These are phyloP conservation scores for Westerdykella ornata DNA, from an alignment of 2,329 filamentous ascomycete species.

Conservation along the genomic window DNA sequence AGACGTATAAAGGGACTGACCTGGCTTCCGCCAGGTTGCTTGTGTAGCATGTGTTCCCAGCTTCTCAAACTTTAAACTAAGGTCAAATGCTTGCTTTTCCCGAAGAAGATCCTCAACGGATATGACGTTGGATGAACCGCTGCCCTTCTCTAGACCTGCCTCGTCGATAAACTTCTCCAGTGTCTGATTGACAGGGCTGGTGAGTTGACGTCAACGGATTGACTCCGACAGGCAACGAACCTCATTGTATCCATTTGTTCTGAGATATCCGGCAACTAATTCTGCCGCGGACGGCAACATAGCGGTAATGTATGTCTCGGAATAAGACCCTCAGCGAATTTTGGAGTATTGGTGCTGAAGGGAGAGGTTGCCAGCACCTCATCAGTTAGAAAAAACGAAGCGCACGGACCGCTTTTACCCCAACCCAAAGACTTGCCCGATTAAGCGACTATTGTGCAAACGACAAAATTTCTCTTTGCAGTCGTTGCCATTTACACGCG, in stretches of 20 bases:
- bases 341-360: neutral
- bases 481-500: too few relatives aligned
- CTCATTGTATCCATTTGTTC: constrained; percentile 37
- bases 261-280: constrained; percentile 40
- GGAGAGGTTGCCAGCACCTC: neutral
- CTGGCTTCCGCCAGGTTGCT: constrained; percentile 43
- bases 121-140: constrained; percentile 44
- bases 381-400: neutral
- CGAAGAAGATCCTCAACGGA: constrained; percentile 55
- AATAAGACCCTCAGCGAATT: neutral
- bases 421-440: neutral
- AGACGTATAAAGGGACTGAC: constrained; percentile 27
- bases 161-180: constrained; percentile 53
- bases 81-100: constrained; percentile 54
- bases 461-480: too few relatives aligned
- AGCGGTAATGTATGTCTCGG: neutral
- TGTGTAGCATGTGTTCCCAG: constrained; percentile 42
- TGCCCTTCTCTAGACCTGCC: constrained; percentile 48
- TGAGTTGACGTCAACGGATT: constrained; percentile 1
- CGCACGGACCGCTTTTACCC: neutral
- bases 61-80: constrained; percentile 51
- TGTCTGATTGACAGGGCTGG: constrained; percentile 37
- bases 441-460: too few relatives aligned
- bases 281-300: constrained; percentile 38
- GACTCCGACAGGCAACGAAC: constrained; percentile 19